Percentiles rank a stretch among this genome's conserved stretches.
phyloP scores from a whole-genome alignment of 2,329 filamentous ascomycete species.

The Fusarium gaditjirri region DNA sequence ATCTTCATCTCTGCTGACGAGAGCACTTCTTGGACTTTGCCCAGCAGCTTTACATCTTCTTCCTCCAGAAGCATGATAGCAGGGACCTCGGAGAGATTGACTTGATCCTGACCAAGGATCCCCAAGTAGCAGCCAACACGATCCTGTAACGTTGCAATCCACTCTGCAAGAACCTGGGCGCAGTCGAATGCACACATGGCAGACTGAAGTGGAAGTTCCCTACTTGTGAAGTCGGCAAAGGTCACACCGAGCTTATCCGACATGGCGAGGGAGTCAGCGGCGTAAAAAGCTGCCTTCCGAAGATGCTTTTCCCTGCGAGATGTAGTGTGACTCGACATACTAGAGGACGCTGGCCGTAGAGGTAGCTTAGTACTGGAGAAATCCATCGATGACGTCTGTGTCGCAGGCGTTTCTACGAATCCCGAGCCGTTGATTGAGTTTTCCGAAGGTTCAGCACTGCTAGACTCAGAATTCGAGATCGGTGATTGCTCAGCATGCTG shows the following conservation, averaged over 20 bases:
- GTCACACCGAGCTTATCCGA: slow-evolving; percentile 87
- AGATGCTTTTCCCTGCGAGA: slow-evolving; percentile 87
- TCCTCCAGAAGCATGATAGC: slow-evolving; percentile 91
- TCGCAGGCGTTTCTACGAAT: slow-evolving; percentile 63
- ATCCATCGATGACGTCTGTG: slow-evolving; percentile 61
- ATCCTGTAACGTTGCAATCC: slow-evolving; percentile 92
- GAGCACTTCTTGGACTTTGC: slow-evolving; percentile 84
- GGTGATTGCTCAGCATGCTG: slow-evolving; percentile 76
- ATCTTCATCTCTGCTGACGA: slow-evolving; percentile 83
- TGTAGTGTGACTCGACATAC: slow-evolving; percentile 56
- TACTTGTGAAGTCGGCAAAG: slow-evolving; percentile 83
- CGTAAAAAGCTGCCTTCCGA: slow-evolving; percentile 94
- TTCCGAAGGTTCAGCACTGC: slow-evolving; percentile 58
- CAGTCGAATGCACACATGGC: slow-evolving; percentile 95
- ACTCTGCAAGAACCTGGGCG: slow-evolving; percentile 92
- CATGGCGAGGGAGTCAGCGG: slow-evolving; percentile 89
- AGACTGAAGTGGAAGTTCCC: slow-evolving; percentile 88
- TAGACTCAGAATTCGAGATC: slow-evolving; percentile 58
- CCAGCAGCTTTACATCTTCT: slow-evolving; percentile 86
- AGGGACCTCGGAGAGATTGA: slow-evolving; percentile 83
- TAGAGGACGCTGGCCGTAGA: slow-evolving; percentile 38
- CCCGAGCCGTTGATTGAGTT: slow-evolving; percentile 58
- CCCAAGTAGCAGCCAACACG: slow-evolving; percentile 91
- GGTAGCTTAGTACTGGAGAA: slow-evolving; percentile 54
- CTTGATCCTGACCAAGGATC: slow-evolving; percentile 82